Conservation (phyloP, 2,329 filamentous ascomycete species). For the Diaporthe amygdali region DNA sequence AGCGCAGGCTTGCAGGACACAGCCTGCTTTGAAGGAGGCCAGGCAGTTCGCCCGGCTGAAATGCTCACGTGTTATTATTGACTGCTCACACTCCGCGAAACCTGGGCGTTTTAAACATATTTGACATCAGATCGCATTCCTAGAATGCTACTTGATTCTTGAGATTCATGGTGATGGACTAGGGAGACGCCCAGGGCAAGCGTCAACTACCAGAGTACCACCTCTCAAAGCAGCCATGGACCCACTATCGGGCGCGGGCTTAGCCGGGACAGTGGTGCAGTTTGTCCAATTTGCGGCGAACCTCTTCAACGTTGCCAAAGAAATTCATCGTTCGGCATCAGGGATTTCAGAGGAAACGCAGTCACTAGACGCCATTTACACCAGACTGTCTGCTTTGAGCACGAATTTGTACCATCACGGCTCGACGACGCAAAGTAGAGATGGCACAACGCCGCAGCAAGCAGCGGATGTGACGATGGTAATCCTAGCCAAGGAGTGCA, state of each 20-base stretch:
- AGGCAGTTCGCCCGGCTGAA: neutral
- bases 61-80: neutral
- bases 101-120: neutral
- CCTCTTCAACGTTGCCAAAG: neutral
- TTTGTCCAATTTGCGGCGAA: neutral
- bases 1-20: neutral
- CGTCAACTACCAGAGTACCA: neutral
- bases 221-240: neutral
- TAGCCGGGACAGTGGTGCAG: neutral
- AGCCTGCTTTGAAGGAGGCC: neutral
- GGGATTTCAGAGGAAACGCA: neutral
- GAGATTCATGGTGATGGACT: too few relatives aligned
- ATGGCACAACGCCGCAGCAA: neutral
- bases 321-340: neutral
- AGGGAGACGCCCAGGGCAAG: neutral
- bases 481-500: neutral
- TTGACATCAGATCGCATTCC: neutral
- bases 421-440: neutral
- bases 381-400: neutral
- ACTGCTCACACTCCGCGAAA: neutral
- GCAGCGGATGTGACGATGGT: neutral
- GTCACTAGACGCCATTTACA: neutral
- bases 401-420: neutral
- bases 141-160: neutral
- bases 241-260: neutral